Evolutionary conservation across 2,329 filamentous ascomycete species (phyloP).

Genomic region (Arachnomyces sp.): DNA sequence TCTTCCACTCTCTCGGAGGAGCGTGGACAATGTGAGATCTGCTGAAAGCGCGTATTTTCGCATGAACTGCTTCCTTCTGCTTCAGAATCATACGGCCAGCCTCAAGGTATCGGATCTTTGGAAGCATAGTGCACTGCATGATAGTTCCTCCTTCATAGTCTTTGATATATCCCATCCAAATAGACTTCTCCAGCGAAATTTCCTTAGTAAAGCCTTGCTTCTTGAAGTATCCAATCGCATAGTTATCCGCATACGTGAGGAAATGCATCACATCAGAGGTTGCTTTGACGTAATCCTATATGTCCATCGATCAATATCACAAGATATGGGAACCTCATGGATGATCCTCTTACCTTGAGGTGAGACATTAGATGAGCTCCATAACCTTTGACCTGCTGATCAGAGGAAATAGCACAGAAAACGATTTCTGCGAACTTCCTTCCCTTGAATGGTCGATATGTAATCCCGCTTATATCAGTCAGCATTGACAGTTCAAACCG

Average conservation of each 20-base stretch:
- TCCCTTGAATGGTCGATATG: constrained; percentile 87
- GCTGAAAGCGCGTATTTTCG: constrained; percentile 87
- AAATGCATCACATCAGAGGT: constrained; percentile 98
- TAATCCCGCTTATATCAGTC: constrained; percentile 65
- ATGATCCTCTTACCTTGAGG: constrained; percentile 56
- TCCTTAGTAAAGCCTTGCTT: constrained; percentile 99
- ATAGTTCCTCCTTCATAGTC: constrained; percentile 98
- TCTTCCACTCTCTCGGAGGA: constrained; percentile 80
- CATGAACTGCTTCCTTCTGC: constrained; percentile 90
- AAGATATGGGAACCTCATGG: neutral
- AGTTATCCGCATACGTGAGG: constrained; percentile 96
- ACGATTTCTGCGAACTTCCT: constrained; percentile 96
- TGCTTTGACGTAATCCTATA: constrained; percentile 82
- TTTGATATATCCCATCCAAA: constrained; percentile 99
- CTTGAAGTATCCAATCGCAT: constrained; percentile 97
- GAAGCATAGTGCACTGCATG: constrained; percentile 98
- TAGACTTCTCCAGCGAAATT: constrained; percentile 79
- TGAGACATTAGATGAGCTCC: constrained; percentile 97
- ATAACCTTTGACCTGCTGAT: constrained; percentile 98
- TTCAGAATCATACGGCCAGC: constrained; percentile 89
- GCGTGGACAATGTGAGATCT: constrained; percentile 81
- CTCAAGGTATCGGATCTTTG: constrained; percentile 88
- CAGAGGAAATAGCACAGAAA: constrained; percentile 94
- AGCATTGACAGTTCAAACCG: constrained; percentile 8
- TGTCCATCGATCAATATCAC: constrained; percentile 9